Conservation (phyloP, 1,139 yeast genomes). For the Hyphopichia fennica region DNA sequence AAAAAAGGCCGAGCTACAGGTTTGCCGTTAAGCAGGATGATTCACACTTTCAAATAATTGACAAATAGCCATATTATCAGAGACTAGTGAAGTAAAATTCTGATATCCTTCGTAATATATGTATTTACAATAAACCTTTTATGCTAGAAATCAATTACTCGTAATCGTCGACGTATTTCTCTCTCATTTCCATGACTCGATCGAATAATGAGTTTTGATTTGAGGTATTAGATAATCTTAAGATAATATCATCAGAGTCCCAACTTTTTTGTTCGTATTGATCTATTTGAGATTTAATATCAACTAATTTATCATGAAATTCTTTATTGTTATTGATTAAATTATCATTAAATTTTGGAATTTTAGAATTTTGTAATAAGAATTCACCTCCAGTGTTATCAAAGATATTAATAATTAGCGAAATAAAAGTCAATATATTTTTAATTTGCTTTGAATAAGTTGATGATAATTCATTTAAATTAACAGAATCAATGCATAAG, state of each 20-base stretch:
- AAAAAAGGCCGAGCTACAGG: too few species aligned
- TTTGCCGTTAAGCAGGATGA: too few species aligned
- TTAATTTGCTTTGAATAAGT: conserved; percentile 19
- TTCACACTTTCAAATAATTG: too few species aligned
- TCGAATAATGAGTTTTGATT: conserved; percentile 18
- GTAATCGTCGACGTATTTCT: conserved; percentile 27
- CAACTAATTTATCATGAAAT: conserved; percentile 23
- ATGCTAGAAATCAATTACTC: too few species aligned
- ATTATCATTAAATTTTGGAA: conserved; percentile 36
- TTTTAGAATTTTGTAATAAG: conserved; percentile 41
- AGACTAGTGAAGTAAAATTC: too few species aligned
- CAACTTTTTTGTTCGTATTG: conserved; percentile 39
- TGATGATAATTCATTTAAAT: conserved; percentile 36
- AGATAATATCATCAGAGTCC: conserved; percentile 41
- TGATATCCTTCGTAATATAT: too few species aligned
- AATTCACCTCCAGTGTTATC: conserved; percentile 38
- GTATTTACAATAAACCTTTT: too few species aligned
- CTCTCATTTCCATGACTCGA: conserved; percentile 29
- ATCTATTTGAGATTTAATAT: conserved; percentile 24
- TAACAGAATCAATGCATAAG: conserved; percentile 36
- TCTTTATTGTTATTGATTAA: conserved; percentile 21
- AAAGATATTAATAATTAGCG: conserved; percentile 30
- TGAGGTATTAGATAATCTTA: conserved; percentile 25
- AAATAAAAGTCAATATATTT: conserved; percentile 30
- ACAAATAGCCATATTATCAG: too few species aligned